phyloP scores from a whole-genome alignment of 2,329 filamentous ascomycete genomes.

The Drechslerella coelobrocha region DNA sequence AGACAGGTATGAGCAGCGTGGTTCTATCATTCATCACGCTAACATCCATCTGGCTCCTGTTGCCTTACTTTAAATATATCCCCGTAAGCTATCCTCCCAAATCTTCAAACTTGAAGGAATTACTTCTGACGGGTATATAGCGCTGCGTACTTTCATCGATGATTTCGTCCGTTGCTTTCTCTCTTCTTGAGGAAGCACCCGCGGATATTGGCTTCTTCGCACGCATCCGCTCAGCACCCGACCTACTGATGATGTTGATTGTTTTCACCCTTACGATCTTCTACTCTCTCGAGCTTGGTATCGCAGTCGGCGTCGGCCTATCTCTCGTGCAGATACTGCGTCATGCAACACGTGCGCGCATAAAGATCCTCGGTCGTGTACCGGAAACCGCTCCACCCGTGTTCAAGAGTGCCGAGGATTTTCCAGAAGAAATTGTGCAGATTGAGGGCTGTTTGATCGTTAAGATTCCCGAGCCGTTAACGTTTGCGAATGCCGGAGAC shows the following conservation, averaged over 20 bases:
- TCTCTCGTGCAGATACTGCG: slow-evolving; percentile 88
- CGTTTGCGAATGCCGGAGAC: slow-evolving; percentile 95
- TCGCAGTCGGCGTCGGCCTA: slow-evolving; percentile 89
- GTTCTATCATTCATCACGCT: slow-evolving; percentile 83
- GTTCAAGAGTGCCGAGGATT: slow-evolving; percentile 83
- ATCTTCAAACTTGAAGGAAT: background rate
- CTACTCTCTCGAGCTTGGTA: slow-evolving; percentile 91
- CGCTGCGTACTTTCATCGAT: slow-evolving; percentile 78
- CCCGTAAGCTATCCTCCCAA: slow-evolving; percentile 69
- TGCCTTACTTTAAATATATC: slow-evolving; percentile 93
- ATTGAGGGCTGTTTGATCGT: slow-evolving; percentile 86
- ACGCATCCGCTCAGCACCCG: slow-evolving; percentile 81
- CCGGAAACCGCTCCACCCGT: slow-evolving; percentile 69
- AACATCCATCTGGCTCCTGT: slow-evolving; percentile 77
- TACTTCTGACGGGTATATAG: slow-evolving; percentile 1
- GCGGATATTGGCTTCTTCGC: slow-evolving; percentile 91
- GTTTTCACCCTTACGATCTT: slow-evolving; percentile 94
- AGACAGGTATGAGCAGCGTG: slow-evolving; percentile 91
- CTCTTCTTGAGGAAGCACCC: slow-evolving; percentile 91
- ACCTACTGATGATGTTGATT: slow-evolving; percentile 83
- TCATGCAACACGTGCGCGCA: slow-evolving; percentile 88
- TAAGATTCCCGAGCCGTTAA: slow-evolving; percentile 95
- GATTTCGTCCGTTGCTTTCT: slow-evolving; percentile 94
- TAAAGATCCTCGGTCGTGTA: slow-evolving; percentile 94
- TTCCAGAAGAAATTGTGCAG: slow-evolving; percentile 78